Evolutionary conservation across 257 asterid species (phyloP), one percentile per base, ranked within the genome.

Genomic region (Apocynum venetum): DNA sequence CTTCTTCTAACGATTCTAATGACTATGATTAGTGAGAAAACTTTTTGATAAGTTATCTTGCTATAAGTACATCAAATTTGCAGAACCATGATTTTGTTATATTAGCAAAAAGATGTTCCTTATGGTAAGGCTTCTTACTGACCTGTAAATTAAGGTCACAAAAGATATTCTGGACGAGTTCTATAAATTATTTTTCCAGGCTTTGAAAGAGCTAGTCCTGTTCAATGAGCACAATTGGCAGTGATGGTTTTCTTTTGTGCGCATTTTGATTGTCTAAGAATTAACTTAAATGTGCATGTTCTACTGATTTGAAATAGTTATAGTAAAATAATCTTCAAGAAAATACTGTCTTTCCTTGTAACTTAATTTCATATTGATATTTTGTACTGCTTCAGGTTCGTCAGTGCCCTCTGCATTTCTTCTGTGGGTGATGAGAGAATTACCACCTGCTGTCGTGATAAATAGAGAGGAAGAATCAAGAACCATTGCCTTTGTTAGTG

Each of bases 381-480:
- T 66, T 17, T 41, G 72, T 19, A 44, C 36, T 41, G 51, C 72
- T 76, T 80, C 87, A 93, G 99, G 99, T 81, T 87, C 98, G 72
- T 93, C 98, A 11, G 84, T 95, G 80, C 99, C 99, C 46, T 91
- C 99, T 8, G 92, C 88, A 10, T 91, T 90, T 71, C 84, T 95
- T 47, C 76, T 95, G 64, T 87, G 89, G 86, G 91, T 95, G 90
- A 95, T 95, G 99, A 93, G 89, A 85, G 99, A 95, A 83, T 68
- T 95, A 52, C 99, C 99, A 56, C 92, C 94, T 67, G 91, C 86
- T 7, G 77, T 80, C 25, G 76, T 85, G 78, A 82, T 80, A 48
- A 83, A 78, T 65, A 76, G 90, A 71, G 83, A 73, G 71, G 87
- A 87, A 83, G 96, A 89, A 77, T 84, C 96, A 20, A 86, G 86